Evolutionary conservation across 495 filamentous ascomycete species (phyloP).

Genomic region (Penicillium crystallinum): DNA sequence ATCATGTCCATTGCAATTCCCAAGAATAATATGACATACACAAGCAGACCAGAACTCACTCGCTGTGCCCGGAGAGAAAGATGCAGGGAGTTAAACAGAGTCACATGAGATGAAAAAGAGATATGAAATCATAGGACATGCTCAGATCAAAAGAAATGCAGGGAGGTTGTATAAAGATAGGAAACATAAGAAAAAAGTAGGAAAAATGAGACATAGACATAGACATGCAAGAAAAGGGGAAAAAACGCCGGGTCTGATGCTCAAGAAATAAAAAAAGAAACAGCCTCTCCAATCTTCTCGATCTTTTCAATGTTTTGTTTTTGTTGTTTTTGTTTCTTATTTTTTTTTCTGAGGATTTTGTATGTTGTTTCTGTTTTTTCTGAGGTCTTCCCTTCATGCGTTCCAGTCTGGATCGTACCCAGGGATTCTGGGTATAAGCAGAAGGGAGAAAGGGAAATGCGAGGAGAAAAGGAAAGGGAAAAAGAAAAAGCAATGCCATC

Average conservation of each 20-base stretch:
- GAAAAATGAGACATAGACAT: no score
- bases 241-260: constrained; percentile 30
- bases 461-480: constrained; percentile 15
- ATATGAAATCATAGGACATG: constrained; percentile 7
- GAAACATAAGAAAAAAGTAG: constrained; percentile 2
- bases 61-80: constrained; percentile 33
- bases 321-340: not conserved
- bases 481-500: constrained; percentile 15
- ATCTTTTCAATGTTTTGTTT: no score
- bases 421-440: not conserved
- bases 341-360: constrained; percentile 1
- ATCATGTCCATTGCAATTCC: constrained; percentile 22
- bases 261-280: constrained; percentile 13
- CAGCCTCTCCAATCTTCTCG: constrained; percentile 10
- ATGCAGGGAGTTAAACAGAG: constrained; percentile 19
- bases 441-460: constrained; percentile 5
- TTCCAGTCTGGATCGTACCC: no score
- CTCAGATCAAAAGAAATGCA: constrained; percentile 1
- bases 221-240: constrained; percentile 19
- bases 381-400: not conserved
- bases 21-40: constrained; percentile 25
- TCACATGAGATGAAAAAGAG: constrained; percentile 2
- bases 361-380: not conserved
- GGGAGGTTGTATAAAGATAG: constrained; percentile 5
- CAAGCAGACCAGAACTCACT: constrained; percentile 28